Evolutionary conservation across 805 yeast genomes (phyloP), one percentile per base, ranked within the genome.

Genomic region (Saccharomycopsis lassenensis): DNA sequence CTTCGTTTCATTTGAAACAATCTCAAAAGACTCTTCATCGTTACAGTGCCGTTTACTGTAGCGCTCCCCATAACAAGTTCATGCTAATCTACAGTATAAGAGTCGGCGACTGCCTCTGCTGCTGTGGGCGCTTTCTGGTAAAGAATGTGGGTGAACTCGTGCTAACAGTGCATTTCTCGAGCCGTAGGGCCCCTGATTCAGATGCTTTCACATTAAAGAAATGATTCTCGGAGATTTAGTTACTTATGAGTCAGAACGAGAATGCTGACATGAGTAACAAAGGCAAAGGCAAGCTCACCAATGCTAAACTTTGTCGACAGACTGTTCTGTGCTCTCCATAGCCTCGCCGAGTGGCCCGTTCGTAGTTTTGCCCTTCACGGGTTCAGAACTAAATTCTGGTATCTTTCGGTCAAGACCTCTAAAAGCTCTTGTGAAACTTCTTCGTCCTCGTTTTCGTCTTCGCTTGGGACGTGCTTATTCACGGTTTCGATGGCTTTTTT

Each of bases 341-440:
- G 54, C 48, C 45, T 69, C 67, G 18, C 82, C 79, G 46, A 74
- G 51, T 25, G 76, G 61, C 4, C 80, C 78, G 52, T 67, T 61
- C 48, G 74, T 56, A 33, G 75, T 64, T 38, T 65, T 67, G 46
- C 66, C 55, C 48, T 74, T 69, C 48, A 74, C 72, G 34, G 61
- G 59, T 45, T 67, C 54, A 26, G 71, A 48, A n/a, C n/a, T 21
- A 76, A 74, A 36, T 69, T 74, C 46, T 57, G 66, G 31, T 64
- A 58, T 30, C 77, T 61, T 27, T 77, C 86, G 2, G 60, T 62
- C 30, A 70, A 57, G 45, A 81, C 66, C 21, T 67, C 69, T 39
- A 69, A 57, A 50, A 80, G 62, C 41, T 77, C 84, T 33, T 59
- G 61, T 8, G 78, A 51, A 35, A 76, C 51, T n/a, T n/a, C n/a